Evolutionary conservation across 2,329 filamentous ascomycete genomes (phyloP).

Genomic region (Phialocephala subalpina): DNA sequence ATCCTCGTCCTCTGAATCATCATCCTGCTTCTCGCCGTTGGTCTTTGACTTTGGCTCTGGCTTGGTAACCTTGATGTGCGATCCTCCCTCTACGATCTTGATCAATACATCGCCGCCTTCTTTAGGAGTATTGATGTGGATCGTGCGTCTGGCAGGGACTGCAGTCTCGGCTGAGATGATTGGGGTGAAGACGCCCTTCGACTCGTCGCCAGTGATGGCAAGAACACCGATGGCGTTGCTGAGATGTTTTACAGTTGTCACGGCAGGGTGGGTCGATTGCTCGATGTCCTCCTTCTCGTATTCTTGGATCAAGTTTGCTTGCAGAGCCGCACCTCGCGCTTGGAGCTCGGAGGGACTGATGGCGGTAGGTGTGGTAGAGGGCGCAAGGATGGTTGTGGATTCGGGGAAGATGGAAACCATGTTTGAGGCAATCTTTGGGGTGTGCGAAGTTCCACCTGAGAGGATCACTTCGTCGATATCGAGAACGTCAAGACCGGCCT

Average conservation of each 20-base stretch:
- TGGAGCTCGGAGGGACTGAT: slow-evolving; percentile 94
- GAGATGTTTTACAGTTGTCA: slow-evolving; percentile 93
- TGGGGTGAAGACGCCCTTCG: slow-evolving; percentile 76
- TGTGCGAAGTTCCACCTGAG: slow-evolving; percentile 91
- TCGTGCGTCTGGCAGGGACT: slow-evolving; percentile 84
- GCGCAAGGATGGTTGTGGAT: slow-evolving; percentile 80
- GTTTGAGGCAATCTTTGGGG: slow-evolving; percentile 88
- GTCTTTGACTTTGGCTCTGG: slow-evolving; percentile 79
- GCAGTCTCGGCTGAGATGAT: slow-evolving; percentile 88
- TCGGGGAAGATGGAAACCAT: slow-evolving; percentile 82
- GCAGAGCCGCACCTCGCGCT: slow-evolving; percentile 90
- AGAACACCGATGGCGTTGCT: slow-evolving; percentile 88
- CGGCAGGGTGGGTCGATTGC: slow-evolving; percentile 93
- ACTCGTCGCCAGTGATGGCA: slow-evolving; percentile 64
- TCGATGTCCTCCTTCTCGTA: slow-evolving; percentile 94
- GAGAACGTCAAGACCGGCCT: slow-evolving; percentile 89
- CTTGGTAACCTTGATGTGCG: slow-evolving; percentile 93
- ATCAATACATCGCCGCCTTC: slow-evolving; percentile 88
- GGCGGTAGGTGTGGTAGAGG: slow-evolving; percentile 77
- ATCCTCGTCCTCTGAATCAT: slow-evolving; percentile 62
- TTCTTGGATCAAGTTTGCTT: slow-evolving; percentile 92
- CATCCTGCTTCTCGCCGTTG: slow-evolving; percentile 64
- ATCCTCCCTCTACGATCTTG: slow-evolving; percentile 85
- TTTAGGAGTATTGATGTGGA: slow-evolving; percentile 79
- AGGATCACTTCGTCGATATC: slow-evolving; percentile 96